These are phyloP conservation scores for Jackrogersella minutella DNA, from an alignment of 495 filamentous ascomycete species.

Conservation along the genomic window DNA sequence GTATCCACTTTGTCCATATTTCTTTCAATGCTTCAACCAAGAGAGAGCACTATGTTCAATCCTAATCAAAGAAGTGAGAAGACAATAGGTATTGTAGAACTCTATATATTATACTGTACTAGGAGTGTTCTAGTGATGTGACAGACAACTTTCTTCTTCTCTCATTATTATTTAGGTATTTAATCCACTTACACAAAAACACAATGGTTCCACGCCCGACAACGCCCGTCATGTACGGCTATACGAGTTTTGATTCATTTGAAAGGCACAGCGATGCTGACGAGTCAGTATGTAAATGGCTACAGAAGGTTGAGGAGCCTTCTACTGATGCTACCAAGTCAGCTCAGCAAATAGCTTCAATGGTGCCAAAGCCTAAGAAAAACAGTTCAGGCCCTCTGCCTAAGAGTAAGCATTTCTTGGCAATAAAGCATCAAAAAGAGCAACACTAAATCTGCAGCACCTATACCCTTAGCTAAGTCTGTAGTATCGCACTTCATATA, in stretches of 20 bases:
- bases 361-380: background rate
- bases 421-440: background rate
- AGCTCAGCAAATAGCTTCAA: background rate
- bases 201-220: conserved; percentile 2
- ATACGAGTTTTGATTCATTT: background rate
- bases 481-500: too few species aligned
- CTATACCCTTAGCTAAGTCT: too few species aligned
- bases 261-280: background rate
- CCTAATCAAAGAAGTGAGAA: too few species aligned
- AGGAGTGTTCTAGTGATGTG: too few species aligned
- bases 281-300: background rate
- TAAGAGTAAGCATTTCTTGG: background rate
- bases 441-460: background rate
- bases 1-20: too few species aligned
- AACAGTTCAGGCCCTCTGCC: background rate
- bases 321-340: background rate
- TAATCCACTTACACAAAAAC: background rate
- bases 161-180: too few species aligned
- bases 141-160: too few species aligned
- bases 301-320: background rate
- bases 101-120: too few species aligned
- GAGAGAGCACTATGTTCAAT: too few species aligned
- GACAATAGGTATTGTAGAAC: too few species aligned
- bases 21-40: too few species aligned
- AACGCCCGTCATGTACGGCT: background rate